Conservation (phyloP, 805 yeast genomes). For the Cyberlindnera amylophila region DNA sequence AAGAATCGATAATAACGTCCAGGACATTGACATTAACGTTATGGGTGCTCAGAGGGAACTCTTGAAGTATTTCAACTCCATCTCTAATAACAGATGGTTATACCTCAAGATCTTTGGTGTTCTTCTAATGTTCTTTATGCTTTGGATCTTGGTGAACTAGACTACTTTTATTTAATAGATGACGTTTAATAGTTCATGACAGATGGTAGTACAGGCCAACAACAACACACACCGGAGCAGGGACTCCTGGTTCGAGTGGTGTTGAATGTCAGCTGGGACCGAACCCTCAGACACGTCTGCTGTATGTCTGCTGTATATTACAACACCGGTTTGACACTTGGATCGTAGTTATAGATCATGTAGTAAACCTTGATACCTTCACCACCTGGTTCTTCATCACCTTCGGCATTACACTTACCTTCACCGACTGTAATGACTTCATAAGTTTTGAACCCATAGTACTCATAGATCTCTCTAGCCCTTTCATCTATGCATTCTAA, state of each 20-base stretch:
- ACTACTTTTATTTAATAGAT: no score
- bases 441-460: constrained; percentile 19
- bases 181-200: no score
- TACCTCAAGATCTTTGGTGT: constrained; percentile 87
- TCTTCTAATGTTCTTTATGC: constrained; percentile 66
- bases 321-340: constrained; percentile 1
- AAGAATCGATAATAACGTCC: constrained; percentile 91
- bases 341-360: constrained; percentile 5
- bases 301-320: neutral
- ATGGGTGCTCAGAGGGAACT: constrained; percentile 93
- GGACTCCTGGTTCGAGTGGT: constrained; percentile 3
- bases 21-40: constrained; percentile 85
- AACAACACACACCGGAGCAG: constrained; percentile 4
- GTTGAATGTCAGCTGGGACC: constrained; percentile 4
- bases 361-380: constrained; percentile 2
- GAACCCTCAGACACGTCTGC: neutral
- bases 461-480: constrained; percentile 18
- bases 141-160: constrained; percentile 75
- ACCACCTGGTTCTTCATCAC: constrained; percentile 15
- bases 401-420: constrained; percentile 11
- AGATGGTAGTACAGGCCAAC: neutral
- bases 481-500: constrained; percentile 19
- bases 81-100: constrained; percentile 89
- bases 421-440: constrained; percentile 12
- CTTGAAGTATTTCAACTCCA: constrained; percentile 81